Conservation (phyloP, 2,329 filamentous ascomycete genomes). For the Tolypocladium ovalisporum region DNA sequence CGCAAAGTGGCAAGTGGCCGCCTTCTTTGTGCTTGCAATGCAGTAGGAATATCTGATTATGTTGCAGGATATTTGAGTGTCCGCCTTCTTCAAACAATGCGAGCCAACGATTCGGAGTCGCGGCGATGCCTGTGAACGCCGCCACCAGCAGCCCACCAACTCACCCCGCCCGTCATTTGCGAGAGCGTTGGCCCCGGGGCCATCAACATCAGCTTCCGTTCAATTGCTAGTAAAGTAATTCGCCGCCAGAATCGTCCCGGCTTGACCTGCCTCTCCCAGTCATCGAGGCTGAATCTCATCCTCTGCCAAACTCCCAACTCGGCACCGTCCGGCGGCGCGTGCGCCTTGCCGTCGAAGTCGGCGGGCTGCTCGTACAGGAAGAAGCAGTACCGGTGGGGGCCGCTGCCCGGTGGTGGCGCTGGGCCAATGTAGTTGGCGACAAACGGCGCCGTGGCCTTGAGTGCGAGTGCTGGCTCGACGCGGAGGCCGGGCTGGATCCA, state of each 20-base stretch:
- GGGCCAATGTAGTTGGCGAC: constrained; percentile 31
- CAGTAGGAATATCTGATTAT: too few species aligned
- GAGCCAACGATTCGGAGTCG: too few species aligned
- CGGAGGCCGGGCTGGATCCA: constrained; percentile 31
- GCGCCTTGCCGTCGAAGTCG: constrained; percentile 9
- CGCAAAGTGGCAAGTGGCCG: too few species aligned
- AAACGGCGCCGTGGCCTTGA: constrained; percentile 10
- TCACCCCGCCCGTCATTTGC: too few species aligned
- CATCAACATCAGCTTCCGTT: too few species aligned
- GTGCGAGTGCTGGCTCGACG: background rate
- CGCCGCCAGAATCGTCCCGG: constrained; percentile 22
- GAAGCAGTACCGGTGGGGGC: constrained; percentile 38
- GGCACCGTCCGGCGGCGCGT: constrained; percentile 22
- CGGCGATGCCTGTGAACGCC: too few species aligned
- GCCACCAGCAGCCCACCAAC: too few species aligned
- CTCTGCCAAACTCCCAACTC: constrained; percentile 22
- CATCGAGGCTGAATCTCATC: constrained; percentile 31
- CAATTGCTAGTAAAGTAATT: constrained; percentile 10
- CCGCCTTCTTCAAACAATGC: too few species aligned
- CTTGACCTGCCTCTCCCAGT: constrained; percentile 32
- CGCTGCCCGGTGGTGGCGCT: constrained; percentile 31
- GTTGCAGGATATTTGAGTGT: too few species aligned
- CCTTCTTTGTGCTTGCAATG: too few species aligned
- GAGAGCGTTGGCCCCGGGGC: too few species aligned
- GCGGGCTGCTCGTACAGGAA: constrained; percentile 35